A percentile compares a stretch with the other conserved stretches of the same genome.
These are phyloP conservation scores for Calophaca sinica DNA, from an alignment of 306 rosid species.

Conservation along the genomic window DNA sequence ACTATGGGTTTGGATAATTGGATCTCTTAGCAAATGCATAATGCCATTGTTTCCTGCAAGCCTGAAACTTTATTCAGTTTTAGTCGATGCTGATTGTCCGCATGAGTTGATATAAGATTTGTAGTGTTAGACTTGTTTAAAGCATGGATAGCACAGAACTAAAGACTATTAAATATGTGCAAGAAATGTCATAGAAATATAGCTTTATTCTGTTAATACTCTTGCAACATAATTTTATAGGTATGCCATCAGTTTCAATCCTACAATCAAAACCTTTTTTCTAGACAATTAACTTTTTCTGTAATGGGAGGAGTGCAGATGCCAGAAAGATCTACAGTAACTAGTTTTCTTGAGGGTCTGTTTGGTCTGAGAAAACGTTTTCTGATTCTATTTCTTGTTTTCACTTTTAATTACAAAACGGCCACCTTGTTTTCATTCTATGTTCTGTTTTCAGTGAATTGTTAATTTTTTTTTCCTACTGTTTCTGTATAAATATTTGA, in stretches of 20 bases:
- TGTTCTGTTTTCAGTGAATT: too few relatives aligned
- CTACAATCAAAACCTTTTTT: conserved; percentile 13
- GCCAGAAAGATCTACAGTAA: conserved; percentile 9
- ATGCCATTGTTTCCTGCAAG: conserved; percentile 35
- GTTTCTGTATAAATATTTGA: too few relatives aligned
- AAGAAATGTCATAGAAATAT: conserved; percentile 11
- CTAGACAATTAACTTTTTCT: conserved; percentile 9
- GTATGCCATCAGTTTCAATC: conserved; percentile 12
- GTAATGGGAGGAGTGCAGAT: not conserved
- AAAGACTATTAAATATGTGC: conserved; percentile 29
- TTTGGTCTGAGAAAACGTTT: too few relatives aligned
- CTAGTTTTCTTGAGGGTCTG: not conserved
- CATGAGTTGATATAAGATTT: conserved; percentile 30
- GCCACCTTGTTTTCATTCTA: too few relatives aligned
- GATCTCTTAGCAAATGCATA: not conserved
- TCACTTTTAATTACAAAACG: too few relatives aligned
- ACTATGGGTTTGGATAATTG: conserved; percentile 35
- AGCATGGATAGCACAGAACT: conserved; percentile 31
- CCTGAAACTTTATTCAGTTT: conserved; percentile 33
- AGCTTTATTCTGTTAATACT: conserved; percentile 27
- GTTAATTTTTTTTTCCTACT: too few relatives aligned
- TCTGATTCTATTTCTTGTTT: too few relatives aligned
- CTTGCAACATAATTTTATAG: conserved; percentile 12
- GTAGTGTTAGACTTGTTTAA: conserved; percentile 25
- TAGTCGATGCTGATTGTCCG: conserved; percentile 6